Conservation (phyloP, 352 stramenopile genomes). For the Peronospora farinosa region DNA sequence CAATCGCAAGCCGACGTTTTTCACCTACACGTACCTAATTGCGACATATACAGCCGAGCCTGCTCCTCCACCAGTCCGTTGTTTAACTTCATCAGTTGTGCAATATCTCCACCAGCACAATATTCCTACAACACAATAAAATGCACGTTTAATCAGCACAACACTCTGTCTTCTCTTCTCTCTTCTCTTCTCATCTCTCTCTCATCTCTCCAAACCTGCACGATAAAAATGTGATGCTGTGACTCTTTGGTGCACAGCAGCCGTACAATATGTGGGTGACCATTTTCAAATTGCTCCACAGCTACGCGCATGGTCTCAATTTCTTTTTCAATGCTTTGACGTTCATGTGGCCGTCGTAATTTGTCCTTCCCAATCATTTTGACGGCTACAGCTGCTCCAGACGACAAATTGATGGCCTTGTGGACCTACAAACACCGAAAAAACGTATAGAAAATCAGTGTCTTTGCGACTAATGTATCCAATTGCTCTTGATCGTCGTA, state of each 20-base stretch:
- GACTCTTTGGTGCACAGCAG: slow-evolving; percentile 78
- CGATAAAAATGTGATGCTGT: slow-evolving; percentile 77
- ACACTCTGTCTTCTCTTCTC: too few species aligned
- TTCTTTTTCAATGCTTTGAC: slow-evolving; percentile 78
- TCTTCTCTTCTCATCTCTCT: background rate
- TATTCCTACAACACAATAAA: slow-evolving; percentile 45
- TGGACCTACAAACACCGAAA: slow-evolving; percentile 42
- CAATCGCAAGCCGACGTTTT: background rate
- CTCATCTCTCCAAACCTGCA: slow-evolving; percentile 34
- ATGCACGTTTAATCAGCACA: background rate
- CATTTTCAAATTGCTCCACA: slow-evolving; percentile 81
- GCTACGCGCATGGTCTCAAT: slow-evolving; percentile 83
- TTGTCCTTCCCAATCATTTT: slow-evolving; percentile 81
- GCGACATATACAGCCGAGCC: slow-evolving; percentile 71
- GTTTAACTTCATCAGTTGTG: slow-evolving; percentile 60
- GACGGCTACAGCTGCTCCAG: slow-evolving; percentile 64
- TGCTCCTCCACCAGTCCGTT: slow-evolving; percentile 57
- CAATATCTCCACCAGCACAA: slow-evolving; percentile 69
- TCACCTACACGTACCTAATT: slow-evolving; percentile 43
- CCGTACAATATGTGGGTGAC: slow-evolving; percentile 78
- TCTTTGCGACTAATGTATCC: background rate
- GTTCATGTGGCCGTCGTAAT: slow-evolving; percentile 60
- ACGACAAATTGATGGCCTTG: slow-evolving; percentile 79
- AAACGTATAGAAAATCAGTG: background rate
- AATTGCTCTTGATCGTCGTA: slow-evolving; percentile 14